Base-by-base conservation (phyloP, 768 basidiomycete genomes). In the Clitopilus passeckerianus region DNA sequence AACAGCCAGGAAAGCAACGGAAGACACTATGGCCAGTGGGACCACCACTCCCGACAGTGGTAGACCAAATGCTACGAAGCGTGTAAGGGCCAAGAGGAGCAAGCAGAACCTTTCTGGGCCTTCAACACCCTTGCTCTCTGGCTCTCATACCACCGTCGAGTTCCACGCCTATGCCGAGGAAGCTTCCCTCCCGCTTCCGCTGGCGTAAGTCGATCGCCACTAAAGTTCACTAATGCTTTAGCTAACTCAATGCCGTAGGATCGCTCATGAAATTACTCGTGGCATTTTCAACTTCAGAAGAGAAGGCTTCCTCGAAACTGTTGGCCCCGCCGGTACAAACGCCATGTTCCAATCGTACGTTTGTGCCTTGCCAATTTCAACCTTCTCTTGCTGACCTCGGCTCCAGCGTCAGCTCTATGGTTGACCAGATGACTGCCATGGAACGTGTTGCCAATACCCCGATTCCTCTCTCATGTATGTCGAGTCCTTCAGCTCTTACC, bases 401-500 rank as follows among this genome's bases (percentile, higher is more conserved):
- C 23, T 56, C 33, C 63, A 92, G 91, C 54, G 75, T 94, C 53
- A 88, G 90, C 61, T 79, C 81, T 35, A 88, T 96, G 85, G 87
- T 91, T 1, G 92, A 95, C 65, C 88, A 93, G 69, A 79, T 98
- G 65, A 85, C 87, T 15, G 79, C 80, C 5, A 92, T 97, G 87
- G 95, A 98, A 73, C 83, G 95, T n/a, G 81, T 95, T 34, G 90
- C 92, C 15, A 93, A 91, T 70, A 92, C 92, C 9, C 90, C 89
- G 0, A 91, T 93, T 54, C 92, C 91, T 18, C 74, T 83, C 41
- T 87, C 87, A 37, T 92, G 87, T 89, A 61, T 35, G 85, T 24
- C 18, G 7, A 3, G 30, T 15, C 20, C 9, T 10, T 71, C 30
- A 50, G 30, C 52, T 53, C 30, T 57, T 35, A 27, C 55, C 22